Percentiles rank a stretch among this genome's conserved stretches.
Conservation (phyloP, 805 yeast species). For the Metschnikowia reukaufii region DNA sequence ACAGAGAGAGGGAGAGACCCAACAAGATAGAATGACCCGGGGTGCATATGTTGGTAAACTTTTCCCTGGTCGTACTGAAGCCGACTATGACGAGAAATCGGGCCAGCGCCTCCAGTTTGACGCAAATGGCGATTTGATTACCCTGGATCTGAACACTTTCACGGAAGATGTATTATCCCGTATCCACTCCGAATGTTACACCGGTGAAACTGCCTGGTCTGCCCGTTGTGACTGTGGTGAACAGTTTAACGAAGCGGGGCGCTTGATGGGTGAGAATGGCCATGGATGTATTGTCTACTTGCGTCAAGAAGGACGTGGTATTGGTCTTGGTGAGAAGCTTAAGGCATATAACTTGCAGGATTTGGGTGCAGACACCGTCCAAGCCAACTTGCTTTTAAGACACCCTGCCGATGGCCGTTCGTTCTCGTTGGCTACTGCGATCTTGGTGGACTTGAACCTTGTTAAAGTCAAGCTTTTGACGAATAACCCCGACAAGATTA, state of each 20-base stretch:
- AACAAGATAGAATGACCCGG: conserved; percentile 93
- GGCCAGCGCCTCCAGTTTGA: conserved; percentile 33
- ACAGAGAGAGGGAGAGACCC: conserved; percentile 68
- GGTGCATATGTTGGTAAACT: conserved; percentile 94
- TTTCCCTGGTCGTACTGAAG: conserved; percentile 77
- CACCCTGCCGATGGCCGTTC: conserved; percentile 99
- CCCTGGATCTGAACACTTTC: conserved; percentile 27
- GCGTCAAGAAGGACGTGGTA: conserved; percentile 98
- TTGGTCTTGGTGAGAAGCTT: conserved; percentile 95
- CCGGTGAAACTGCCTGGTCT: conserved; percentile 99
- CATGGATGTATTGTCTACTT: conserved; percentile 93
- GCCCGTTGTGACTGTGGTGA: conserved; percentile 99
- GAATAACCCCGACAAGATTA: conserved; percentile 93
- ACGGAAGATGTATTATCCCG: conserved; percentile 61
- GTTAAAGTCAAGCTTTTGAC: conserved; percentile 74
- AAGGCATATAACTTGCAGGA: conserved; percentile 97
- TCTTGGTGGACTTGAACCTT: conserved; percentile 78
- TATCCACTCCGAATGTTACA: conserved; percentile 96
- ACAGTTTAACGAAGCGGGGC: conserved; percentile 97
- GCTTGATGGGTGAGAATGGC: conserved; percentile 82
- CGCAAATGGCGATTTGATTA: conserved; percentile 29
- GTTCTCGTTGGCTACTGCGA: conserved; percentile 91
- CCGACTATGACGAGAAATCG: conserved; percentile 53
- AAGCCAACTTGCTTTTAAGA: conserved; percentile 85
- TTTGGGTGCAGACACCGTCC: conserved; percentile 97